Percentiles rank a stretch among this genome's conserved stretches.
Conservation (phyloP, 2,329 filamentous ascomycete genomes). For the Nannizziopsis arthrosporioides region DNA sequence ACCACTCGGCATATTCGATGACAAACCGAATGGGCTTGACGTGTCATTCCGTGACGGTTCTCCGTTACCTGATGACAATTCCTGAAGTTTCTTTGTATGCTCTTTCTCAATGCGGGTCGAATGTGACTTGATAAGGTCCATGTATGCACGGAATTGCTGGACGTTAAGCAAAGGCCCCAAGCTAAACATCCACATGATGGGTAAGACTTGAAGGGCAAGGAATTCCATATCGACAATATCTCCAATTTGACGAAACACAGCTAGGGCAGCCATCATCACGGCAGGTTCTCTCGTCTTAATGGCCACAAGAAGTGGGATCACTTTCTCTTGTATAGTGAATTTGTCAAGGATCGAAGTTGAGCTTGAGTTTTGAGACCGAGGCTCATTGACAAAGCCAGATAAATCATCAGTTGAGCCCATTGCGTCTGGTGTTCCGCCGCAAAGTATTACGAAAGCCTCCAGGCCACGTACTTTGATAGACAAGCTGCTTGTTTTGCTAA, state of each 20-base stretch:
- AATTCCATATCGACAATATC: conserved; percentile 77
- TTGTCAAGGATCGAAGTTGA: conserved; percentile 79
- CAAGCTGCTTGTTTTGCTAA: conserved; percentile 83
- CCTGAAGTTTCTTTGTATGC: conserved; percentile 76
- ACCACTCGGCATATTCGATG: conserved; percentile 26
- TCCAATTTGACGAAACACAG: conserved; percentile 73
- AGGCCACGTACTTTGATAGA: conserved; percentile 88
- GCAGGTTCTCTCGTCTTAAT: conserved; percentile 98
- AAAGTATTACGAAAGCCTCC: conserved; percentile 80
- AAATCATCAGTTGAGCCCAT: conserved; percentile 54
- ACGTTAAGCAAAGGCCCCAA: conserved; percentile 80
- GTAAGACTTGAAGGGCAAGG: conserved; percentile 79
- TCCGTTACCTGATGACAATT: conserved; percentile 52
- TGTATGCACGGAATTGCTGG: conserved; percentile 77
- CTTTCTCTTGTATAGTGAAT: conserved; percentile 96
- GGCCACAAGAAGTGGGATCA: conserved; percentile 74
- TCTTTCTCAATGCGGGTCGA: conserved; percentile 76
- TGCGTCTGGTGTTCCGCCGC: conserved; percentile 54
- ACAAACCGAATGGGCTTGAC: conserved; percentile 20
- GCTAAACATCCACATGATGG: conserved; percentile 82
- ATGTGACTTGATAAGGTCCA: conserved; percentile 72
- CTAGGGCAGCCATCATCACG: conserved; percentile 87
- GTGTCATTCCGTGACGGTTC: conserved; percentile 31
- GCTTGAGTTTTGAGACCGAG: conserved; percentile 38
- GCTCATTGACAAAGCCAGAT: conserved; percentile 49